Conservation (phyloP, 805 yeast genomes). For the Wickerhamiella shivajii region DNA sequence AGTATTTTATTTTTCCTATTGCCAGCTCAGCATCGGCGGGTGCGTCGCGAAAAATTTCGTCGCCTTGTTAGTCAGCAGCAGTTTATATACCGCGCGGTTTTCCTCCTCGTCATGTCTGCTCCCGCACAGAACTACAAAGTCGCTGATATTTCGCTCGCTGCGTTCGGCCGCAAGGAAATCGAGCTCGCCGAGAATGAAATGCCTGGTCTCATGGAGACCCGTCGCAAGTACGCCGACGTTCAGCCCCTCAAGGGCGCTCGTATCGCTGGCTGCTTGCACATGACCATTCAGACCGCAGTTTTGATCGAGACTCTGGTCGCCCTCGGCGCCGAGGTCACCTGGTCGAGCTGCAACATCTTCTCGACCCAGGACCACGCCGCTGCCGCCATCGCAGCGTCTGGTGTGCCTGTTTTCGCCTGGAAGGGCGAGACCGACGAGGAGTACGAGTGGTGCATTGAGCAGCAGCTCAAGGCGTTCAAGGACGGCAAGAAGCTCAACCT, state of each 20-base stretch:
- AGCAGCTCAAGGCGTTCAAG: constrained; percentile 96
- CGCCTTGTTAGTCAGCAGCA: too few species aligned
- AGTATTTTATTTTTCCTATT: too few species aligned
- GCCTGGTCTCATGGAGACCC: constrained; percentile 98
- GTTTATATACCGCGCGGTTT: too few species aligned
- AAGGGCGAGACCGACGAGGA: constrained; percentile 99
- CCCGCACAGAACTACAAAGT: constrained; percentile 75
- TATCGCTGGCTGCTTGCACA: constrained; percentile 97
- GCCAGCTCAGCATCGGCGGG: too few species aligned
- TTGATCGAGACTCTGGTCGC: constrained; percentile 94
- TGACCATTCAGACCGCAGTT: constrained; percentile 99
- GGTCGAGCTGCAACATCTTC: constrained; percentile 99
- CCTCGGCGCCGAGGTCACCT: constrained; percentile 98
- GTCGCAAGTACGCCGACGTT: constrained; percentile 75
- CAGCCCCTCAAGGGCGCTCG: constrained; percentile 98
- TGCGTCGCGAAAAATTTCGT: too few species aligned
- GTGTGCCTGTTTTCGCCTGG: constrained; percentile 99
- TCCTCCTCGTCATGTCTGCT: too few species aligned
- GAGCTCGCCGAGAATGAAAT: constrained; percentile 97
- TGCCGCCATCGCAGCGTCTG: constrained; percentile 98
- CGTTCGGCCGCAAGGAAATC: constrained; percentile 98
- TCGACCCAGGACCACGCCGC: constrained; percentile 99
- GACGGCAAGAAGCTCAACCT: constrained; percentile 88
- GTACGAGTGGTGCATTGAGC: constrained; percentile 98
- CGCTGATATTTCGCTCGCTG: constrained; percentile 96